Base-by-base conservation (phyloP, 225 moss, liverwort and hornwort species). In the Lunularia cruciata region DNA sequence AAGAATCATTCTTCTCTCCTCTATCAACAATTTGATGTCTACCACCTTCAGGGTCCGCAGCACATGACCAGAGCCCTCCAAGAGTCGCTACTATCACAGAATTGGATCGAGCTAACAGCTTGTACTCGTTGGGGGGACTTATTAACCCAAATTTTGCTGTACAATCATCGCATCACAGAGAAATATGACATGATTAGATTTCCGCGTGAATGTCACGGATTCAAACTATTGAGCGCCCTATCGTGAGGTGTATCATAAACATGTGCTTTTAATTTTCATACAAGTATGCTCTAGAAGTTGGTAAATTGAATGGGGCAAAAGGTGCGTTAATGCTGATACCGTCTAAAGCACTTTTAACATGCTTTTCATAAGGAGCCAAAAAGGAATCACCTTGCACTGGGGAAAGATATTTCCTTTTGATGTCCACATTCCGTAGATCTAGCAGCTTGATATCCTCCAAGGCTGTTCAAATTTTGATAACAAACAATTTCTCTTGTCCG, bases 321-420 rank as follows among this genome's bases (percentile, higher is more conserved):
- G n/a, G n/a, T n/a, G n/a, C n/a, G n/a, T n/a, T n/a, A n/a, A n/a
- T n/a, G n/a, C n/a, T n/a, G n/a, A n/a, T n/a, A n/a, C n/a, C n/a
- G n/a, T n/a, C n/a, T n/a, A n/a, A n/a, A n/a, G n/a, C n/a, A n/a
- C n/a, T n/a, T n/a, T n/a, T n/a, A n/a, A n/a, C n/a, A n/a, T n/a
- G n/a, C n/a, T n/a, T n/a, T n/a, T n/a, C n/a, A n/a, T n/a, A n/a
- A n/a, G n/a, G n/a, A n/a, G n/a, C n/a, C n/a, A n/a, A n/a, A n/a
- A n/a, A n/a, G n/a, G n/a, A n/a, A n/a, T n/a, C 70, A 90, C 87
- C 89, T 87, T 77, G 79, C 3, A 90, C 65, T 28, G 87, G 68
- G 80, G 76, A 72, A 3, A 87, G 63, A 59, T 81, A 63, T 54
- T 73, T 82, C 14, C 74, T 72, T 49, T 72, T 85, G 63, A 85